Conservation (phyloP, 257 asterid species). For the Solanum clarkiae region DNA sequence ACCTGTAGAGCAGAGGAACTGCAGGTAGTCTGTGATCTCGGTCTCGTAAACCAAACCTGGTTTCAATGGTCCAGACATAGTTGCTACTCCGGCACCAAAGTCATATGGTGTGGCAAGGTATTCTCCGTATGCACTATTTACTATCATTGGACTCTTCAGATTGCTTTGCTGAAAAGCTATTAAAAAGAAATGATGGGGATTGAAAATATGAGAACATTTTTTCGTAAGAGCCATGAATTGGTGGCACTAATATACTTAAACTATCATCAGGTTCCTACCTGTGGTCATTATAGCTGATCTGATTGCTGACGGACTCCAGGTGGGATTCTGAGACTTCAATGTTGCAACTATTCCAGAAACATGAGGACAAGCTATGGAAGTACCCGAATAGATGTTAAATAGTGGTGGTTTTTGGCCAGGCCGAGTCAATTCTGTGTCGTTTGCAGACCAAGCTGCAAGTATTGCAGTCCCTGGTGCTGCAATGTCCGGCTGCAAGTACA, state of each 20-base stretch:
- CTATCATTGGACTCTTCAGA: not conserved
- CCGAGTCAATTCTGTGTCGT: not conserved
- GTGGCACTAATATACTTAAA: not conserved
- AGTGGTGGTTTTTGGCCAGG: not conserved
- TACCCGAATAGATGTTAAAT: not conserved
- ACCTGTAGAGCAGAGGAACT: not conserved
- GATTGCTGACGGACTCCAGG: not conserved
- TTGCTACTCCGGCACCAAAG: not conserved
- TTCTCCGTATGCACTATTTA: not conserved
- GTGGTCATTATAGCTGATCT: not conserved
- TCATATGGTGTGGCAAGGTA: not conserved
- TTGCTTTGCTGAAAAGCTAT: not conserved
- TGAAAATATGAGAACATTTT: not conserved
- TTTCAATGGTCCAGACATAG: not conserved
- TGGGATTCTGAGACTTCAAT: not conserved
- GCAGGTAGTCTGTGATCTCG: not conserved
- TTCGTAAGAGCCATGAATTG: not conserved
- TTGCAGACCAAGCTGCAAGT: not conserved
- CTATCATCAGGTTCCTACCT: not conserved
- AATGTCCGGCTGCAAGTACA: not conserved
- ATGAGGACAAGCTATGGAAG: not conserved
- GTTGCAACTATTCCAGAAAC: not conserved
- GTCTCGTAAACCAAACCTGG: not conserved
- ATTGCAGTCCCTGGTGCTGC: not conserved
- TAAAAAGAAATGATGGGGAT: not conserved